These are phyloP conservation scores for Hanseniaspora gamundiae DNA, from an alignment of 1,139 yeast genomes.

Conservation along the genomic window DNA sequence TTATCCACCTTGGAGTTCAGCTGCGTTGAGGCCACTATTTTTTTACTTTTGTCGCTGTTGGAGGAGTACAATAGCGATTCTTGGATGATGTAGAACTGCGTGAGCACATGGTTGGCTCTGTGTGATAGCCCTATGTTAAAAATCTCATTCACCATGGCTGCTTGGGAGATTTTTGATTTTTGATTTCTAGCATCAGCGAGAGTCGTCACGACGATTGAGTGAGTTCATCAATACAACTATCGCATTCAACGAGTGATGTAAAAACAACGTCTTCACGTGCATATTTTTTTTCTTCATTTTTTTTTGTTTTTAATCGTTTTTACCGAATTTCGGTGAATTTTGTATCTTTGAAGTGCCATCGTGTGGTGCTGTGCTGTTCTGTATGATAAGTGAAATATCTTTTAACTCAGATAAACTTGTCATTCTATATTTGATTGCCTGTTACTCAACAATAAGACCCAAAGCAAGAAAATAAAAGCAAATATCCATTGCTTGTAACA, in stretches of 20 bases:
- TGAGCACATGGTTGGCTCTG: slow-evolving; percentile 53
- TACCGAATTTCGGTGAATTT: too few species aligned
- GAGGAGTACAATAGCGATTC: slow-evolving; percentile 41
- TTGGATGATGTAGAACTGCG: slow-evolving; percentile 75
- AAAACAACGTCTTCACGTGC: not conserved
- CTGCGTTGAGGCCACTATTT: slow-evolving; percentile 35
- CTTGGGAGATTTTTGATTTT: too few species aligned
- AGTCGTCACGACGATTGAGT: not conserved
- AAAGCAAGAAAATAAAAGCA: not conserved
- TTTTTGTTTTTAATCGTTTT: too few species aligned
- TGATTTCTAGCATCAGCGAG: too few species aligned
- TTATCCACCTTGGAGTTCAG: slow-evolving; percentile 31
- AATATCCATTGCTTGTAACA: too few species aligned
- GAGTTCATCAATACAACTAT: too few species aligned
- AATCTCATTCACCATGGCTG: slow-evolving; percentile 34
- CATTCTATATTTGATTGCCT: not conserved
- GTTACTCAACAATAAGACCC: not conserved
- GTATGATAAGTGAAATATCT: too few species aligned
- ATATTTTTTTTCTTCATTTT: not conserved
- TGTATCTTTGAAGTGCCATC: too few species aligned
- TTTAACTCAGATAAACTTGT: too few species aligned
- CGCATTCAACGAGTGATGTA: not conserved
- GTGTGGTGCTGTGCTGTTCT: not conserved
- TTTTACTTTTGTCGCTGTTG: slow-evolving; percentile 2
- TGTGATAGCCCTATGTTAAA: slow-evolving; percentile 63